Percentiles rank a stretch among this genome's conserved stretches.
phyloP scores from a whole-genome alignment of 2,329 filamentous ascomycete genomes.

The Hymenoscyphus salicellus region DNA sequence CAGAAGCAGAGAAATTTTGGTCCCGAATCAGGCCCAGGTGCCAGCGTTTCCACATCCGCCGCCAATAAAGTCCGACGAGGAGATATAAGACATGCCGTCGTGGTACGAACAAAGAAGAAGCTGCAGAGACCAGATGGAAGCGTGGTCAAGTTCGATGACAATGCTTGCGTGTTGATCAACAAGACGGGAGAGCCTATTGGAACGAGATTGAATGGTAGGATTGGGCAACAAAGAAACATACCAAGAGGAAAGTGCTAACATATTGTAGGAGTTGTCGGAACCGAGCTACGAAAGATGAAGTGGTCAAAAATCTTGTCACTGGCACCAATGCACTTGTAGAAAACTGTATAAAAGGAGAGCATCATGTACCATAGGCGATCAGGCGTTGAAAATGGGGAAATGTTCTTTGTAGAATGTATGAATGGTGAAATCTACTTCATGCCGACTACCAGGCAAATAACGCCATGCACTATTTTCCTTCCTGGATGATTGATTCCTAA shows the following conservation, averaged over 20 bases:
- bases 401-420: not conserved
- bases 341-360: conserved; percentile 18
- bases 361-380: conserved; percentile 33
- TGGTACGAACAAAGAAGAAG: conserved; percentile 88
- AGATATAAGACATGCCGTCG: conserved; percentile 92
- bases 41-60: conserved; percentile 67
- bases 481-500: conserved; percentile 8
- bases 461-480: conserved; percentile 9
- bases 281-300: conserved; percentile 84
- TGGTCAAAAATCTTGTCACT: conserved; percentile 98
- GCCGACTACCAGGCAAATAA: not conserved
- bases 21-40: conserved; percentile 67
- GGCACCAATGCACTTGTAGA: conserved; percentile 76
- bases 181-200: conserved; percentile 96
- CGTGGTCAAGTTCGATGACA: conserved; percentile 92
- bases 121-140: conserved; percentile 84
- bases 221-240: not conserved
- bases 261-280: conserved; percentile 72
- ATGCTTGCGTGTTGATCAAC: conserved; percentile 95
- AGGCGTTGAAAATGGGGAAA: conserved; percentile 23
- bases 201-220: conserved; percentile 75
- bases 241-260: conserved; percentile 9
- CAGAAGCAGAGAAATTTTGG: conserved; percentile 87
- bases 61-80: conserved; percentile 94
- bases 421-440: not conserved